Evolutionary conservation across 2,329 filamentous ascomycete species (phyloP).

Genomic region (Aspergillus niger): DNA sequence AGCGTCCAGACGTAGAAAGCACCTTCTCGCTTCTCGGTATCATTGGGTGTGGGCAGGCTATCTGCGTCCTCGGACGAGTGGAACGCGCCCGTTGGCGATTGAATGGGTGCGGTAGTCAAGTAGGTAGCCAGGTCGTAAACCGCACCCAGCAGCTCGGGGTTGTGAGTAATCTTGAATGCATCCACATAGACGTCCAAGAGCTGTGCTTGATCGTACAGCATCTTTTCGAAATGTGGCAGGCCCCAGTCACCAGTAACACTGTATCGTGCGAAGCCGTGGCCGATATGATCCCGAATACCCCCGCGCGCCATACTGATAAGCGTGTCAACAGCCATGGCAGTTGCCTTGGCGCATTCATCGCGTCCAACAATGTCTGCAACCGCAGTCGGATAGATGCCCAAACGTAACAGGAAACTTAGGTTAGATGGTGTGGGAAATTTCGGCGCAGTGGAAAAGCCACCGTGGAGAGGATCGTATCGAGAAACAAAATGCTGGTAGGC

Average conservation of each 20-base stretch:
- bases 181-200: constrained; percentile 82
- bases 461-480: constrained; percentile 76
- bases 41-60: constrained; percentile 71
- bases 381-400: constrained; percentile 69
- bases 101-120: constrained; percentile 70
- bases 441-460: constrained; percentile 77
- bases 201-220: constrained; percentile 90
- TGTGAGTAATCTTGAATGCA: constrained; percentile 71
- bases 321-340: constrained; percentile 77
- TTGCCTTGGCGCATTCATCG: constrained; percentile 71
- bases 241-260: constrained; percentile 92
- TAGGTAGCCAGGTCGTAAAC: constrained; percentile 87
- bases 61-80: constrained; percentile 89
- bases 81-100: constrained; percentile 71
- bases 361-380: constrained; percentile 87
- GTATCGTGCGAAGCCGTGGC: constrained; percentile 78
- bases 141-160: constrained; percentile 73
- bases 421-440: constrained; percentile 92
- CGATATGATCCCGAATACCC: constrained; percentile 73
- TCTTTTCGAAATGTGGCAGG: constrained; percentile 95
- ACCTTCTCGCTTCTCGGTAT: constrained; percentile 82
- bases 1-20: constrained; percentile 94
- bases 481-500: constrained; percentile 77
- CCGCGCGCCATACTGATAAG: constrained; percentile 75
- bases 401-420: constrained; percentile 75